Evolutionary conservation across 257 asterid species (phyloP), one percentile per base, ranked within the genome.

Genomic region (Salvia rosmarinus): DNA sequence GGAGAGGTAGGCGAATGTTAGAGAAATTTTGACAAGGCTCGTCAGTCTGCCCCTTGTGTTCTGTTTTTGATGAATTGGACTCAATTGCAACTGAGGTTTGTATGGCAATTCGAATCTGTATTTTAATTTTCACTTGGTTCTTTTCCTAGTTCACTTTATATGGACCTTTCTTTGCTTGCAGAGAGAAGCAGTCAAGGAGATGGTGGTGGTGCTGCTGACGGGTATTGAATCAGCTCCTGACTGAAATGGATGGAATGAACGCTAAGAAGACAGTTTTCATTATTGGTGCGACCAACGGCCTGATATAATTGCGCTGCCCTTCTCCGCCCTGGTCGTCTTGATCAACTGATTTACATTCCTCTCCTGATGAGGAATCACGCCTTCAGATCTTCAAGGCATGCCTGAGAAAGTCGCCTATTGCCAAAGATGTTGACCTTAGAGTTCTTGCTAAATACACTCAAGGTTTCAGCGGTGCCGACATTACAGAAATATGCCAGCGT

Each of bases 141-240:
- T 56, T 42, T 20, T 5, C 42, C 55, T 67, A 9, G 23, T 44
- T 42, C 20, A n/a, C 17, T 12, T 21, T 54, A 34, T 30, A 73
- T 42, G 4, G 19, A 34, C 12, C 12, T 46, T 1, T 19, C 20
- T 73, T 56, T 65, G 44, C 25, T 71, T 80, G 72, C 83, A 89
- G 98, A 88, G 98, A 78, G 98, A 68, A 74, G 95, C 78, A 86
- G 96, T 39, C 65, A 5, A 2, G 98, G 98, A 76, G 98, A 90
- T 72, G 94, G 88, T 2, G 97, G 98, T 11, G 98, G 98, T 43
- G 98, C 96, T 49, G 97, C 96, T 63, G 98, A 92, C 70, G 98
- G 35, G 98, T 92, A 14, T 78, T 92, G 86, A 92, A 92, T 70
- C 98, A 90, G 71, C 96, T 92, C 64, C 79, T 92, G 59, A 90